Evolutionary conservation across 345 rosid genomes (phyloP).

Genomic region (Geranium rotundifolium): DNA sequence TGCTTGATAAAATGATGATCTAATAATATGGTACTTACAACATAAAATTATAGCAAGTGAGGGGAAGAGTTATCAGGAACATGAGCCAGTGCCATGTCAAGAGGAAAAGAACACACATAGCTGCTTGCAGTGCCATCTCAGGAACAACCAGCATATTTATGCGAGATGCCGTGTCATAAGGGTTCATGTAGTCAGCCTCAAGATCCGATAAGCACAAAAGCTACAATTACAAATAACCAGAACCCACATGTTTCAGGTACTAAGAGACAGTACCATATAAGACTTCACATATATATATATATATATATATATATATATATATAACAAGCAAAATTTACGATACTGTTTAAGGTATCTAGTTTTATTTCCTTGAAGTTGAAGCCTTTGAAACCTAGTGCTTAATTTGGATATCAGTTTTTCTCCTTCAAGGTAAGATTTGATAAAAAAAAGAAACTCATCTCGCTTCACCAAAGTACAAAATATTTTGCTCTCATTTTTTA

Average conservation of each 20-base stretch:
- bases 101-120: conserved; percentile 46
- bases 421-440: too few relatives aligned
- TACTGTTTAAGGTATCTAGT: too few relatives aligned
- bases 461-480: too few relatives aligned
- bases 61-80: conserved; percentile 54
- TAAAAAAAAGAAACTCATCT: too few relatives aligned
- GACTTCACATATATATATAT: too few relatives aligned
- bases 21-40: conserved; percentile 31
- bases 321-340: too few relatives aligned
- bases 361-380: too few relatives aligned
- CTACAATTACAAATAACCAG: conserved; percentile 20
- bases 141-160: conserved; percentile 58
- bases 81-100: conserved; percentile 83
- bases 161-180: conserved; percentile 53
- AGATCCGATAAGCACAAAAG: conserved; percentile 66
- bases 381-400: too few relatives aligned
- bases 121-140: conserved; percentile 61
- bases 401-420: too few relatives aligned
- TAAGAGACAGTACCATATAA: too few relatives aligned
- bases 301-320: too few relatives aligned
- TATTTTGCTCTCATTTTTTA: too few relatives aligned
- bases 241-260: not conserved
- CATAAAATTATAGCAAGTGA: conserved; percentile 51
- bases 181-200: conserved; percentile 74
- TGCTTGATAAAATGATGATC: not conserved